Base-by-base conservation (phyloP, 2,329 filamentous ascomycete genomes). In the Fusarium kyushuense region DNA sequence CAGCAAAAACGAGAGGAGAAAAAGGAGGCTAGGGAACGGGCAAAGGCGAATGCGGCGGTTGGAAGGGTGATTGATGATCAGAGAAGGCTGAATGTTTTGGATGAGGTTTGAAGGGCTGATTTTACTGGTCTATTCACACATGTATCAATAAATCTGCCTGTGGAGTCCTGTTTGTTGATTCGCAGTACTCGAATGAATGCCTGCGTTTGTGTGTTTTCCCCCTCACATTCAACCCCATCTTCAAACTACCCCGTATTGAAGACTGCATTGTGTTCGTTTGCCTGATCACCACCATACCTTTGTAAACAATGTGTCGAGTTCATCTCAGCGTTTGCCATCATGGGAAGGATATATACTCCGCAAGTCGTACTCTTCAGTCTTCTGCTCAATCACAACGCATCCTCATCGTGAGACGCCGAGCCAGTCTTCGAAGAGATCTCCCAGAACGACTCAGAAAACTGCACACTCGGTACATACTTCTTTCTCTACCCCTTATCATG, bases 1-100 rank as follows among this genome's bases (percentile, higher is more conserved):
- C 55, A 58, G 25, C 54, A 67, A 21, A 56, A 45, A 30, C 58
- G 14, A 13, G 25, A 45, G 19, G 29, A 58, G 35, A 54, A 13
- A 12, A n/a, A 17, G 11, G 21, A 14, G 14, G 46, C 40, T 21
- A 13, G 16, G 11, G 36, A 36, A 11, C 30, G n/a, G 17, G 62
- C 27, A 14, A 30, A 14, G 3, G 19, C 23, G 4, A 30, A 27
- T 16, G 14, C 29, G 8, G 29, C 13, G 6, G 12, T 23, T 21
- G n/a, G 5, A 17, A 41, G 58, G 47, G 23, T 51, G 33, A 19
- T 38, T 21, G 23, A 35, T 29, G 47, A 51, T 10, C 47, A 51
- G 32, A 51, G 47, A 17, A 38, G 33, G 12, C 47, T 38, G 23
- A 40, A 51, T 21, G 29, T 51, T 27, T n/a, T 14, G 23, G 33